Evolutionary conservation across 116 monocot genomes (phyloP).

Genomic region (Cymodocea nodosa): DNA sequence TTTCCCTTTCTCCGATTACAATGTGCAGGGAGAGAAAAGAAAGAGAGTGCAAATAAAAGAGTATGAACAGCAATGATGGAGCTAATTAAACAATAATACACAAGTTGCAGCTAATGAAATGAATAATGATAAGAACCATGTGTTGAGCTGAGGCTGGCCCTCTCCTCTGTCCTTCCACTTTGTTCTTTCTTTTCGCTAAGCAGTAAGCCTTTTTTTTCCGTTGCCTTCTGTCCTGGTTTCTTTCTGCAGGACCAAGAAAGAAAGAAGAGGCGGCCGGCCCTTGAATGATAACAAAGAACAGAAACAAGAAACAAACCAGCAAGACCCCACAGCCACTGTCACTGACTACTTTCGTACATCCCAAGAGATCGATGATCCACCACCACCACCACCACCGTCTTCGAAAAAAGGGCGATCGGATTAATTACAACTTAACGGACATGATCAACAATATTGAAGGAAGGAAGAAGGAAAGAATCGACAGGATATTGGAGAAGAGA

Average conservation of each 20-base stretch:
- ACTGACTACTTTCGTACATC: background rate
- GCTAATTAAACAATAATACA: background rate
- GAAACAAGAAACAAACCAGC: background rate
- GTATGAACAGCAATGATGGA: background rate
- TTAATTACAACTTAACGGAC: background rate
- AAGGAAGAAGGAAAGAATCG: background rate
- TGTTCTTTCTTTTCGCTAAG: background rate
- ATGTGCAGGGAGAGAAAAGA: background rate
- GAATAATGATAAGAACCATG: background rate
- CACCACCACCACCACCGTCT: background rate
- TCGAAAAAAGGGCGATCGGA: background rate
- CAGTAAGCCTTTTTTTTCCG: too few relatives aligned
- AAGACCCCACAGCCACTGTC: background rate
- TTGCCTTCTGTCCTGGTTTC: background rate
- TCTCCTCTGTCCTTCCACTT: background rate
- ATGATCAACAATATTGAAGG: background rate
- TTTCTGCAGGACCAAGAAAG: slow-evolving; percentile 6
- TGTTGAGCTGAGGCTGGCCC: background rate
- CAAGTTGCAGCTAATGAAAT: background rate
- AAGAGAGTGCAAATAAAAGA: background rate
- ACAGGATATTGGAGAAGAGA: background rate
- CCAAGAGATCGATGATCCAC: background rate
- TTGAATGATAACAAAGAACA: background rate
- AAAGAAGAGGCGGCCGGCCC: background rate
- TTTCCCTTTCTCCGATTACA: background rate